phyloP scores from a whole-genome alignment of 2,329 filamentous ascomycete species.

The Diaporthe caulivora region DNA sequence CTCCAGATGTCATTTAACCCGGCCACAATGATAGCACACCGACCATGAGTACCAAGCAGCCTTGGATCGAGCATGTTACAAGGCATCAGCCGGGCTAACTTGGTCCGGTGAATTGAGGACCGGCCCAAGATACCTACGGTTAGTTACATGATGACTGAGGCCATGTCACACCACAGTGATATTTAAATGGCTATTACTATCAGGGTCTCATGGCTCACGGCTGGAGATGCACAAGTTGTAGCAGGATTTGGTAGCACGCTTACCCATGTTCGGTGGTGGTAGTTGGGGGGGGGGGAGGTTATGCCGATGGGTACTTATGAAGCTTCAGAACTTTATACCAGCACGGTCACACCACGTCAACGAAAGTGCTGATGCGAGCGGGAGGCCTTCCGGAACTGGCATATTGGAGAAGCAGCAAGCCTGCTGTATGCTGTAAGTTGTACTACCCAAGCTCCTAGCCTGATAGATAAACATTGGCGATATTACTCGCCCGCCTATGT shows the following conservation, averaged over 20 bases:
- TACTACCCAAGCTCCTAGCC: background rate
- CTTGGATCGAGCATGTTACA: background rate
- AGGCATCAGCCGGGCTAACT: too few relatives aligned
- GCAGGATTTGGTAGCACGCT: background rate
- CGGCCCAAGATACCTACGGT: background rate
- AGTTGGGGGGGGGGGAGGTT: too few relatives aligned
- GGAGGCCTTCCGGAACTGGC: conserved; percentile 5
- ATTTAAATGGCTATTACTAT: fast-evolving
- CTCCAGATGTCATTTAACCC: background rate
- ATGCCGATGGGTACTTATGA: background rate
- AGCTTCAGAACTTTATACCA: background rate
- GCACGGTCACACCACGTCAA: background rate
- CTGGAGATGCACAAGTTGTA: background rate
- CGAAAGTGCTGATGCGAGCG: background rate
- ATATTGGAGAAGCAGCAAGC: background rate
- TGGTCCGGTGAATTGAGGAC: background rate
- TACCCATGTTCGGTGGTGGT: background rate
- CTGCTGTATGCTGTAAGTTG: background rate
- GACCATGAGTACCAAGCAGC: background rate
- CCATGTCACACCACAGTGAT: background rate
- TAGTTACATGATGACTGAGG: background rate
- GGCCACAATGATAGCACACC: background rate
- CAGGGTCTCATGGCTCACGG: background rate
- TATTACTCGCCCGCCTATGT: background rate
- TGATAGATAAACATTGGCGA: background rate